phyloP scores from a whole-genome alignment of 768 basidiomycete species.

The Tremella fuciformis region DNA sequence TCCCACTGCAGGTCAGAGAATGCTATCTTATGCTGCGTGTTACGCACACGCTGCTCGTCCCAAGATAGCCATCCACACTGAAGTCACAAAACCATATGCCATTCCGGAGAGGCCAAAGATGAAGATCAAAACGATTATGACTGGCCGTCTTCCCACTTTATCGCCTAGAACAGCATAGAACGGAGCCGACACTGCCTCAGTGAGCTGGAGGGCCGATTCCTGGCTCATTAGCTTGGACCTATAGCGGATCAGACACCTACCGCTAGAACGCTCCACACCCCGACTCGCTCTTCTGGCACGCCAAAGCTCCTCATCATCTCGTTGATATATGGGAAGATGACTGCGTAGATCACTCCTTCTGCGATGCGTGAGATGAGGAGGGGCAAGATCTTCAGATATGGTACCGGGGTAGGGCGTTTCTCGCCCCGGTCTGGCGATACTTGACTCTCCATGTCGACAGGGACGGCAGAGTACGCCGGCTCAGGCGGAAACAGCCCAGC shows the following conservation, averaged over 20 bases:
- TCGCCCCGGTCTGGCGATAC: no score
- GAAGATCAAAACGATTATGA: slow-evolving; percentile 25
- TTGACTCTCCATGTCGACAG: no score
- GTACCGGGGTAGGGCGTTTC: slow-evolving; percentile 20
- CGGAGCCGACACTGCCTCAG: slow-evolving; percentile 35
- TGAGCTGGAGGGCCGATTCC: slow-evolving; percentile 34
- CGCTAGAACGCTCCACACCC: slow-evolving; percentile 34
- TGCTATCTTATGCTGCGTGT: not conserved
- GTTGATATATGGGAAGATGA: slow-evolving; percentile 44
- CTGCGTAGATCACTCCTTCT: slow-evolving; percentile 35
- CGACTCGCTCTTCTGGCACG: slow-evolving; percentile 33
- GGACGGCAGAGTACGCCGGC: no score
- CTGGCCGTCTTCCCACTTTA: slow-evolving; percentile 28
- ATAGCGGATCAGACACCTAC: slow-evolving; percentile 20
- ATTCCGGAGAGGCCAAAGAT: slow-evolving; percentile 30
- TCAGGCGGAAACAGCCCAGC: no score
- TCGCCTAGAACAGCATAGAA: slow-evolving; percentile 34
- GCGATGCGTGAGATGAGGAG: slow-evolving; percentile 25
- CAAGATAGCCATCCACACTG: slow-evolving; percentile 25
- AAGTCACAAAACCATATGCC: slow-evolving; percentile 27
- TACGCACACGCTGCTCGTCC: slow-evolving; percentile 27
- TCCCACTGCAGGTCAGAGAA: slow-evolving; percentile 24
- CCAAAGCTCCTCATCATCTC: slow-evolving; percentile 39
- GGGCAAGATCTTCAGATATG: slow-evolving; percentile 29
- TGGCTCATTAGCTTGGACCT: slow-evolving; percentile 1